Evolutionary conservation across 805 yeast species (phyloP), one percentile per base, ranked within the genome.

Genomic region (Danielia oregonensis): DNA sequence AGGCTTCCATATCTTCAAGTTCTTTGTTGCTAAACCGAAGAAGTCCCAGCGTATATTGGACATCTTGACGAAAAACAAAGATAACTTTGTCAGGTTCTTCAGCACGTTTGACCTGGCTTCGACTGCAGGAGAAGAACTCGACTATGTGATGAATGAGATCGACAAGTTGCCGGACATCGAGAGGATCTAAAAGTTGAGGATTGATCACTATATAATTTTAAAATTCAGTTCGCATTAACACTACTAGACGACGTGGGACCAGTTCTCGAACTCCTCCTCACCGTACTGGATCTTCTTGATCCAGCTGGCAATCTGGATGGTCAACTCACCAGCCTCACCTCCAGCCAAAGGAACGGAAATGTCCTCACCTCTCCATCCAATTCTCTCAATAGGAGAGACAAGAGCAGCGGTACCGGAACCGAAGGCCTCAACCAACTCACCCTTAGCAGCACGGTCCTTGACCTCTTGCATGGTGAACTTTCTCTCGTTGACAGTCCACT

Each of bases 321-420:
- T 87, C 56, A 91, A 68, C 43, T 73, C 78, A 54, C 95, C 95
- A 57, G 87, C 82, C 59, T 83, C 79, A 42, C 95, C 96, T 37
- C 74, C 78, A 40, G 79, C 76, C 45, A 86, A 63, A 42, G 97
- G 97, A 31, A 91, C 91, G 4, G 65, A 45, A 48, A 91, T 86
- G 41, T 73, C 75, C 54, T 79, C 60, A 33, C 82, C 94, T 40
- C 74, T 70, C 79, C 79, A 91, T 39, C 88, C 89, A 55, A 91
- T 86, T 52, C 75, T 84, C 63, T 83, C 79, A 56, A 91, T 87
- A 49, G 97, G 97, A 24, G 95, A 79, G 29, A 93, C 97, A 55
- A 91, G 79, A 28, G 97, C 97, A 41, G 98, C 97, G 37, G 98
- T 91, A 54, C 98, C 98, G 14, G 96, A 71, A 50, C 97, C 97